These are phyloP conservation scores for Lactarius tabidus DNA, from an alignment of 768 basidiomycete genomes.

Conservation along the genomic window DNA sequence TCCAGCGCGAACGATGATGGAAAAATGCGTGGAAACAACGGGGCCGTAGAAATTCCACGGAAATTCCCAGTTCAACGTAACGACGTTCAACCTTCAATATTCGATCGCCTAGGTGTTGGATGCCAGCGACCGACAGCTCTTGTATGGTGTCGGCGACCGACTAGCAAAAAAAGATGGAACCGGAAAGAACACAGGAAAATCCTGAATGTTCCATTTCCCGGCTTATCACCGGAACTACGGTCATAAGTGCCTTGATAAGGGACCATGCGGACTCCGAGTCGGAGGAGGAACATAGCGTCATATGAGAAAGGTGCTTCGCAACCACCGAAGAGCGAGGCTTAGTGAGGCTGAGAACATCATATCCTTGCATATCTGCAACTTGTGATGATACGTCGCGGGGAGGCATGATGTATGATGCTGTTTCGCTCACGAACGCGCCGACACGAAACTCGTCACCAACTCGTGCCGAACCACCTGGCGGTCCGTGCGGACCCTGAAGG, in stretches of 20 bases:
- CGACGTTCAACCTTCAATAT: not conserved
- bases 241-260: too few relatives aligned
- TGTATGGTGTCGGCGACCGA: not conserved
- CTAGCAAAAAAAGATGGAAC: not conserved
- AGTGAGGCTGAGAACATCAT: not conserved
- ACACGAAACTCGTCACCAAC: too few relatives aligned
- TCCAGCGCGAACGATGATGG: too few relatives aligned
- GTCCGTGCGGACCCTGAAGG: too few relatives aligned
- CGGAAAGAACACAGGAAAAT: not conserved
- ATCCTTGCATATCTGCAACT: not conserved
- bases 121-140: not conserved
- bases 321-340: not conserved
- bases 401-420: not conserved
- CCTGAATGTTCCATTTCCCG: not conserved
- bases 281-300: too few relatives aligned
- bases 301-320: too few relatives aligned
- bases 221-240: too few relatives aligned
- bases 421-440: not conserved
- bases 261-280: too few relatives aligned
- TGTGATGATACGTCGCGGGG: not conserved
- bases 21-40: not conserved
- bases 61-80: not conserved
- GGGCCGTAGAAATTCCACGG: not conserved
- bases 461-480: too few relatives aligned
- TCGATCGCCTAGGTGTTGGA: not conserved